These are phyloP conservation scores for Kodamaea derodonti DNA, from an alignment of 1,139 yeast genomes.

Conservation along the genomic window DNA sequence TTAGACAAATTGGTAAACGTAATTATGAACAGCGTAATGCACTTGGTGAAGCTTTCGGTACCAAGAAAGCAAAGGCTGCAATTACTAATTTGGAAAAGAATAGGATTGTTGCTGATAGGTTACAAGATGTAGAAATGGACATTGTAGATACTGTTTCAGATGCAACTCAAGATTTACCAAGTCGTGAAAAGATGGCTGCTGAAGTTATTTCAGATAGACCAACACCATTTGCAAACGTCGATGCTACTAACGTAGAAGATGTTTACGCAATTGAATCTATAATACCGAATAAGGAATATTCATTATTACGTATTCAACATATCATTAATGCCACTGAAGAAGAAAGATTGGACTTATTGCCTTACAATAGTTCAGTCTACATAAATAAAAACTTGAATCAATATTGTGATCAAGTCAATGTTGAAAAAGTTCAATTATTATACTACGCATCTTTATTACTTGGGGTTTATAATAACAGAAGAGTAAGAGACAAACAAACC, in stretches of 20 bases:
- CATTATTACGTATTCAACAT: slow-evolving; percentile 57
- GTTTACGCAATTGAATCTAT: slow-evolving; percentile 71
- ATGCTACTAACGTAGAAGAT: slow-evolving; percentile 77
- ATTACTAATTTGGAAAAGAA: slow-evolving; percentile 78
- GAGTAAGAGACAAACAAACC: slow-evolving; percentile 56
- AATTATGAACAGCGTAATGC: slow-evolving; percentile 65
- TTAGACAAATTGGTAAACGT: slow-evolving; percentile 54
- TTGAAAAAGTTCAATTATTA: slow-evolving; percentile 60
- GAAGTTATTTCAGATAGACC: slow-evolving; percentile 67
- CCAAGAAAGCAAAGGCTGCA: slow-evolving; percentile 91
- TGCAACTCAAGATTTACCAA: slow-evolving; percentile 69
- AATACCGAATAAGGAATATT: slow-evolving; percentile 65
- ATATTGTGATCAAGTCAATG: slow-evolving; percentile 41
- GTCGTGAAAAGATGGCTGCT: slow-evolving; percentile 54
- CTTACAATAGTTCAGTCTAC: slow-evolving; percentile 55
- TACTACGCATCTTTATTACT: slow-evolving; percentile 76
- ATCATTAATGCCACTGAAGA: slow-evolving; percentile 48
- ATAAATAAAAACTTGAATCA: slow-evolving; percentile 47
- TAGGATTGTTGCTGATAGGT: slow-evolving; percentile 77
- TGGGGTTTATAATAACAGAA: slow-evolving; percentile 74
- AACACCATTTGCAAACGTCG: slow-evolving; percentile 71
- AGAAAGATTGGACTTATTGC: slow-evolving; percentile 55
- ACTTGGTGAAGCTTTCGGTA: slow-evolving; percentile 95
- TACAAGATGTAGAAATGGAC: slow-evolving; percentile 71
- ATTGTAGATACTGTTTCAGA: slow-evolving; percentile 77